Base-by-base conservation (phyloP, 1,139 yeast genomes). In the Torulaspora pretoriensis region DNA sequence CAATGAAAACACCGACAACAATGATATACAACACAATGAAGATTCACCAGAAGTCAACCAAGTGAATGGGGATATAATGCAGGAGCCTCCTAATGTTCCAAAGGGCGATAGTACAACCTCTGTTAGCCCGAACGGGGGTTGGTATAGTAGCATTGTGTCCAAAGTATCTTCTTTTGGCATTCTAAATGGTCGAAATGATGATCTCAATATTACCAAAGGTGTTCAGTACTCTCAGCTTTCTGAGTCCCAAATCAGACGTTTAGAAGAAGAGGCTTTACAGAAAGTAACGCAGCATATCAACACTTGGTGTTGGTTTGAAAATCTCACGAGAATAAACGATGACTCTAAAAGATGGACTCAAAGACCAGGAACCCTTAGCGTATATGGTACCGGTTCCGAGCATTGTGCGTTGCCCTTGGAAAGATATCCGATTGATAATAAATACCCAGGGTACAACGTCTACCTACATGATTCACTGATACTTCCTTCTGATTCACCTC, bases 261-360 rank as follows among this genome's bases (percentile, higher is more conserved):
- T 63, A 27, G 60, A 57, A 33, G 48, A 44, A 10, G 64, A 63
- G 35, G 59, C 65, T 3, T 42, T 46, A 9, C 52, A 49, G 16
- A 50, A 50, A 2, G 56, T 60, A 3, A 38, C 45, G 25, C 52
- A 50, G 36, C 55, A 53, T 25, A 40, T 47, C 7, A 47, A 47
- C 31, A 46, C 63, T 10, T 60, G 65, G 65, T 58, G 65, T 40
- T 60, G 65, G 67, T 57, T 47, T 46, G 56, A 58, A 43, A 56
- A 55, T 25, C 35, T 52, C 24, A 42, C 59, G 1, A 14, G 43
- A 10, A 33, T 47, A 12, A 48, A 47, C 16, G 35, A 29, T 5
- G 45, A 44, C 16, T 34, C 42, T 3, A 37, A 46, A 17, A 37
- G 38, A 22, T 50, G 55, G 53, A 36, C 45, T 3, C 45, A 51